Conservation (phyloP, 768 basidiomycete genomes). For the Lentinula lateritia region DNA sequence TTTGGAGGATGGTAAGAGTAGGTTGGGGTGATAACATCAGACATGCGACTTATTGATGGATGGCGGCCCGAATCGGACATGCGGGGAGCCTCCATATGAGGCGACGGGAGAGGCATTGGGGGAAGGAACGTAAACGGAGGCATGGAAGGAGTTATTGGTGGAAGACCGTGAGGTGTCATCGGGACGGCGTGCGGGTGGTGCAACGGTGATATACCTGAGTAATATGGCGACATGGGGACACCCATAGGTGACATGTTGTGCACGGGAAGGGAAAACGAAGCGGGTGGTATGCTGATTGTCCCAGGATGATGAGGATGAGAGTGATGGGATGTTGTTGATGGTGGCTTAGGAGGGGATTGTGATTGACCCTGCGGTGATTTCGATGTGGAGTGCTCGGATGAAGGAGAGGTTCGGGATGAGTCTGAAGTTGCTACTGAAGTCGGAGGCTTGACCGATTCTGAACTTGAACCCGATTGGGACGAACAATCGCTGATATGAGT, state of each 20-base stretch:
- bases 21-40: slow-evolving; percentile 2
- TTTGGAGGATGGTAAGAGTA: neutral
- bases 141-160: slow-evolving; percentile 96
- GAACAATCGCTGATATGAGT: slow-evolving; percentile 6
- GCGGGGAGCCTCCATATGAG: neutral
- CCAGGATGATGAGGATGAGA: slow-evolving; percentile 57
- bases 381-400: slow-evolving; percentile 2
- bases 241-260: slow-evolving; percentile 20
- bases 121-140: slow-evolving; percentile 86
- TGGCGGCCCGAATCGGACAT: neutral
- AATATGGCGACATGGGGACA: slow-evolving; percentile 33
- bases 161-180: slow-evolving; percentile 76
- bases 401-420: slow-evolving; percentile 3
- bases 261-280: slow-evolving; percentile 31
- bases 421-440: slow-evolving; percentile 2
- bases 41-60: neutral
- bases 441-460: slow-evolving; percentile 4
- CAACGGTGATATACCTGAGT: slow-evolving; percentile 30
- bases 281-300: slow-evolving; percentile 56
- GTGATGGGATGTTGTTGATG: slow-evolving; percentile 12
- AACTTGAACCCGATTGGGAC: slow-evolving; percentile 10
- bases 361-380: neutral
- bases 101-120: slow-evolving; percentile 23
- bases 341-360: slow-evolving; percentile 11
- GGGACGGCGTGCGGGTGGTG: slow-evolving; percentile 32